Conservation (phyloP, 1,139 yeast genomes). For the Nadsonia commutata region DNA sequence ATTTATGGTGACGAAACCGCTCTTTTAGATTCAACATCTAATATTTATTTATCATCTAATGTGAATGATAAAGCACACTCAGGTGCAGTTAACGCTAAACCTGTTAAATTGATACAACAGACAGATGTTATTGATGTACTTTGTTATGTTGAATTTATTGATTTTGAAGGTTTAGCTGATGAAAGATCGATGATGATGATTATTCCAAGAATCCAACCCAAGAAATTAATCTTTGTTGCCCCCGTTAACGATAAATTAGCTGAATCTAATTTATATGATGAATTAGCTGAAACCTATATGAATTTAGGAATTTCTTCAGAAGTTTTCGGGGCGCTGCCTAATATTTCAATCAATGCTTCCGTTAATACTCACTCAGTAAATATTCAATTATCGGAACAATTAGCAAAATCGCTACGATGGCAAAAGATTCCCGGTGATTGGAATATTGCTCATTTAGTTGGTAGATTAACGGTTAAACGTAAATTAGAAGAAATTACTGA, state of each 20-base stretch:
- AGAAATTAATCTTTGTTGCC: constrained; percentile 42
- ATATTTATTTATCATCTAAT: neutral
- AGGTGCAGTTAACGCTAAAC: constrained; percentile 25
- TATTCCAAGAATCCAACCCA: constrained; percentile 67
- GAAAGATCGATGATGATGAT: constrained; percentile 68
- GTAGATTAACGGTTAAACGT: constrained; percentile 41
- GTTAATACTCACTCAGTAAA: constrained; percentile 46
- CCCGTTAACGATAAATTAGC: constrained; percentile 4
- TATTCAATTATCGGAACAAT: constrained; percentile 51
- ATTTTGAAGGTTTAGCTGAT: constrained; percentile 76
- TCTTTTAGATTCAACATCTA: constrained; percentile 40
- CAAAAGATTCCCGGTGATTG: constrained; percentile 71
- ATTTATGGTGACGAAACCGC: constrained; percentile 28
- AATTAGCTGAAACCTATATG: constrained; percentile 1
- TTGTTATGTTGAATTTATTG: constrained; percentile 67
- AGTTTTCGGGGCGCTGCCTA: constrained; percentile 12
- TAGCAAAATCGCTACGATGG: constrained; percentile 62
- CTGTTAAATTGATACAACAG: constrained; percentile 32
- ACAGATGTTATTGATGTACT: constrained; percentile 34
- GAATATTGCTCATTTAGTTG: constrained; percentile 69
- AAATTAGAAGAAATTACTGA: constrained; percentile 15
- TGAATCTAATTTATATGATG: neutral
- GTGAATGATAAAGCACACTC: neutral
- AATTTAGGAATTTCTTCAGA: neutral
- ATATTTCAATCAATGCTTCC: constrained; percentile 13